Evolutionary conservation across 2,329 filamentous ascomycete species (phyloP), one percentile per base, ranked within the genome.

Genomic region (Cladosporium velox): DNA sequence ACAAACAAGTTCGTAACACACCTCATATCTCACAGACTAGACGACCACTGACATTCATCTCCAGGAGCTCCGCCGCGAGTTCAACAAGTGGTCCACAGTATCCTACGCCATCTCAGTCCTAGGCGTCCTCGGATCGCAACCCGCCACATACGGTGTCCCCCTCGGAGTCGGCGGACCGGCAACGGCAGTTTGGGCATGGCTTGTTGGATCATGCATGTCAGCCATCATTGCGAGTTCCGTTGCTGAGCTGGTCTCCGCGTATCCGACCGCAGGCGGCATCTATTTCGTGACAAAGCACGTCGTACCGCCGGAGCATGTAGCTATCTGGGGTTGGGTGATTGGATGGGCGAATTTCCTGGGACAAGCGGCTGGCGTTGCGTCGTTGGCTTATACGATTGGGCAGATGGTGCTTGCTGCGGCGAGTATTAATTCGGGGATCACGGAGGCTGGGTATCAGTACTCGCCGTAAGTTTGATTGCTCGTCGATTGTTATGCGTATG

Each of bases 231-330:
- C 86, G 15, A 86, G 84, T 70, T 88, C 86, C 66, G 87, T 89
- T n/a, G 84, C 87, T 52, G 87, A 89, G 75, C 76, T 89, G 62
- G 86, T 89, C 32, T 89, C 87, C 8, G 87, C 87, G 35, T 89
- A 89, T 76, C 87, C 87, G 38, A 90, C 87, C 1, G 87, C 87
- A 2, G 87, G 87, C 24, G 87, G 87, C 2, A 89, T 90, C 86
- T 89, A 89, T 75, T 90, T 88, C 73, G 86, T 88, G 38, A 88
- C 86, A 11, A 89, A 89, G 71, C 84, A 87, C 72, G 86, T 89
- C 38, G 86, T 89, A 1, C 87, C 61, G 12, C 51, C 51, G 8
- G 51, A 64, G 65, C 83, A 88, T 72, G 86, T 88, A 34, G 84
- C 87, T 1, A 82, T 88, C 14, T 88, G 86, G 81, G 84, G 86